Evolutionary conservation across 495 filamentous ascomycete genomes (phyloP).

Genomic region (Penicillium ochrochloron): DNA sequence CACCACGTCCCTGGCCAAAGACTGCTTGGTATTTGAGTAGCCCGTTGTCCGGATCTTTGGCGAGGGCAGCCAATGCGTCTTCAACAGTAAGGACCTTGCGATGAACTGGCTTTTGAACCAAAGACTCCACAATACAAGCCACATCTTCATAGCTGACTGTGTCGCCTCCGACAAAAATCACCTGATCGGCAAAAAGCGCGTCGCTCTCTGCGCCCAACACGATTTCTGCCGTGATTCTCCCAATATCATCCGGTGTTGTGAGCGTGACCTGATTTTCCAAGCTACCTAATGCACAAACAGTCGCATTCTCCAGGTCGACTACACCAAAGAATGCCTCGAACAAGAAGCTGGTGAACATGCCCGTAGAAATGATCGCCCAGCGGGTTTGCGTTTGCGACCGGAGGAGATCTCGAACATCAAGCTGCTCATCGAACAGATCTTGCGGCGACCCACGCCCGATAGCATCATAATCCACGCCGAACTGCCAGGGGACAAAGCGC

Average conservation of each 20-base stretch:
- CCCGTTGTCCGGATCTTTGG: neutral
- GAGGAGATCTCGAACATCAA: conserved; percentile 58
- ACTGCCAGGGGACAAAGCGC: neutral
- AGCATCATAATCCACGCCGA: conserved; percentile 58
- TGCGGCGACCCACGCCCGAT: conserved; percentile 59
- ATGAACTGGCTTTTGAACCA: neutral
- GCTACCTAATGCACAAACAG: neutral
- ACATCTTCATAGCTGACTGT: neutral
- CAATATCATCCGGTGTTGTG: neutral
- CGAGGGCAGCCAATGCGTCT: neutral
- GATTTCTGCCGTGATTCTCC: neutral
- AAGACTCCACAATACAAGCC: neutral
- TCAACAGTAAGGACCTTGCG: neutral
- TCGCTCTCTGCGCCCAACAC: neutral
- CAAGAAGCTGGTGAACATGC: neutral
- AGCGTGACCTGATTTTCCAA: neutral
- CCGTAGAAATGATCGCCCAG: conserved; percentile 26
- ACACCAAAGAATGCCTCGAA: neutral
- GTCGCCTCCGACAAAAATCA: neutral
- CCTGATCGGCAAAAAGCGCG: neutral
- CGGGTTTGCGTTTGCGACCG: conserved; percentile 47
- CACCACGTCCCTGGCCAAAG: neutral
- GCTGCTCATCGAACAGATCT: conserved; percentile 66
- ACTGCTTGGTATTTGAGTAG: neutral
- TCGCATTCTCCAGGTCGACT: neutral